Percentiles rank a stretch among this genome's conserved stretches.
Conservation (phyloP, 164 flowering plant genomes). For the Magnolia officinalis region DNA sequence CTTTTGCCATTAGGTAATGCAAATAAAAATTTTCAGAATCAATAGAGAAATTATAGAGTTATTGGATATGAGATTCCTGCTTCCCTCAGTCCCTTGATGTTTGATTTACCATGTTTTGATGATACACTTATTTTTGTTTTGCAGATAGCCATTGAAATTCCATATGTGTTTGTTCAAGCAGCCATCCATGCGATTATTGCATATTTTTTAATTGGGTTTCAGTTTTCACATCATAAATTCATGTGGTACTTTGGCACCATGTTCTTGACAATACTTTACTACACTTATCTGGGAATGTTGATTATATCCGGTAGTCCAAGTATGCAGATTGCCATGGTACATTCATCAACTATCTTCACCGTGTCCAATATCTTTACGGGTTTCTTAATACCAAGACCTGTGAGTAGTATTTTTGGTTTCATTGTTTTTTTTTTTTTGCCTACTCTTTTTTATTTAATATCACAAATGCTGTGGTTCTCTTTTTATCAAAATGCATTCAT, state of each 20-base stretch:
- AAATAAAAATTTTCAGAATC: neutral
- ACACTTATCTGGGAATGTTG: conserved; percentile 47
- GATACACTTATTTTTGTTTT: neutral
- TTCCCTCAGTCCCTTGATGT: neutral
- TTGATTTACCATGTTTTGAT: neutral
- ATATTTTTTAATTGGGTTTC: conserved; percentile 38
- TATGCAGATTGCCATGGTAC: conserved; percentile 29
- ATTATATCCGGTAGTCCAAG: conserved; percentile 39
- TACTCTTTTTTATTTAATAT: too few relatives aligned
- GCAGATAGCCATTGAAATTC: conserved; percentile 42
- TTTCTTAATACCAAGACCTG: conserved; percentile 44
- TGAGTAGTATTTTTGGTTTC: conserved; percentile 18
- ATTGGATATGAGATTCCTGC: neutral
- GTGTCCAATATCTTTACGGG: conserved; percentile 46
- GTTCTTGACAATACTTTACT: conserved; percentile 38
- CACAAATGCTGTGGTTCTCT: too few relatives aligned
- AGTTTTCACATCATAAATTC: conserved; percentile 38
- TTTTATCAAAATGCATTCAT: too few relatives aligned
- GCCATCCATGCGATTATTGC: conserved; percentile 27
- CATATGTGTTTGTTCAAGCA: conserved; percentile 38
- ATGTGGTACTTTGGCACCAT: conserved; percentile 38
- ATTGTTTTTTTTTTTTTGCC: neutral
- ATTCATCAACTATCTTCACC: conserved; percentile 22
- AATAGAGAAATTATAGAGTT: neutral
- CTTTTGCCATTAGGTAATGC: neutral